Evolutionary conservation across 352 stramenopile genomes (phyloP), one percentile per base, ranked within the genome.

Genomic region (Pythium dissotocum): DNA sequence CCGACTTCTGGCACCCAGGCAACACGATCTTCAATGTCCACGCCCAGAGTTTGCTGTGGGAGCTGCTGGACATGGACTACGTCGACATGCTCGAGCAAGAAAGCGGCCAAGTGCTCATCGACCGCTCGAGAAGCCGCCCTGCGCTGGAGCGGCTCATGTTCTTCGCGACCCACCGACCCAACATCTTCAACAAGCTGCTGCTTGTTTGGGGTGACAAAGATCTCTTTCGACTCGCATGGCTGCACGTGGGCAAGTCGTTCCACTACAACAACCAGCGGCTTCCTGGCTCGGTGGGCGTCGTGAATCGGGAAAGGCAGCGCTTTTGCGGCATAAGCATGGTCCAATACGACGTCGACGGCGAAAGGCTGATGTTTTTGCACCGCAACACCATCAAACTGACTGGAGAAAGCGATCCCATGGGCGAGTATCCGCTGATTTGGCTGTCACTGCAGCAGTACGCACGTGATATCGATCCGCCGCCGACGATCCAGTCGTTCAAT

Each of bases 371-470:
- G 32, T 78, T 78, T 54, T 13, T 76, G 10, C 72, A 78, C 65
- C 67, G 72, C 52, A 78, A 78, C 52, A 78, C 69, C 18, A 74
- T 88, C 58, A 91, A 91, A 60, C 63, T 91, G n/a, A 87, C 76
- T 16, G 85, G 83, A 0, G 38, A 38, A 8, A 57, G 24, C 28
- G 54, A 51, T n/a, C 46, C 54, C 38, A 70, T 42, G 3, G 30
- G 44, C 33, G 70, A 82, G 24, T 61, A 67, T 18, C 59, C 36
- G n/a, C 66, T 54, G 0, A 72, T 89, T 35, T 90, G 82, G 82
- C 59, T 77, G 2, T 57, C 52, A 21, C 52, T 90, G 28, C 78
- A 91, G 67, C 77, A 89, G 52, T 72, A 74, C 46, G 57, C 69
- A 36, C 56, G 24, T 2, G n/a, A 58, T 7, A 26, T 24, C 18